Base-by-base conservation (phyloP, 2,329 filamentous ascomycete species). In the Chrysoporthe cubensis region DNA sequence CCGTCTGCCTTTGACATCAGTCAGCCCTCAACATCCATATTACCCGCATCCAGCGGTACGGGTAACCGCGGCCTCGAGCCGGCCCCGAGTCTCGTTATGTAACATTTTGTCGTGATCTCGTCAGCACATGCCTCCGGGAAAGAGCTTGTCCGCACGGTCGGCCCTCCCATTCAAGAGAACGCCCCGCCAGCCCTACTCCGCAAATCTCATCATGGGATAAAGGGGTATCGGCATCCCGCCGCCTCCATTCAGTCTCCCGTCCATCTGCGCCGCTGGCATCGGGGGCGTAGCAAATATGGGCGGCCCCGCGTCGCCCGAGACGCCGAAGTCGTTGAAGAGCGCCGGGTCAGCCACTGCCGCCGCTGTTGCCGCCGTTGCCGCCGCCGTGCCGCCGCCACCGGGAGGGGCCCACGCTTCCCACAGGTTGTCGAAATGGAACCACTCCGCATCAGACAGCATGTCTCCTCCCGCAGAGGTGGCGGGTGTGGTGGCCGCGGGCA, bases 341-440 rank as follows among this genome's bases (percentile, higher is more conserved):
- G 66, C 56, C 16, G 69, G 64, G n/a, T 71, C 70, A 8, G 65
- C 18, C 56, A 67, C 32, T 11, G 65, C 16, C 46, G 67, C 40
- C 44, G 56, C 16, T 40, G 67, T 32, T 46, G 56, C 32, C 14
- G 14, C 26, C 42, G 52, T 14, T 21, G 14, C 18, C 14, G 32
- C 46, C n/a, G 46, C 21, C 8, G 18, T 16, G 4, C 26, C 18
- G 7, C 56, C 37, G 18, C 52, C 50, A 42, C 52, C 42, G 3
- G 65, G 59, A 21, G 64, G 44, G 9, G 59, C 59, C 68, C 68
- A 69, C 44, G 64, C 62, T 32, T 69, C 68, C 68, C 68, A 69
- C n/a, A 69, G 65, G 9, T 66, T 61, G 42, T 68, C 66, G 42
- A 69, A 69, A 54, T 69, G 68, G 37, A 69, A 68, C 68, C 68